These are phyloP conservation scores for Iris macrosiphon DNA, from an alignment of 106 monocot genomes.

Conservation along the genomic window DNA sequence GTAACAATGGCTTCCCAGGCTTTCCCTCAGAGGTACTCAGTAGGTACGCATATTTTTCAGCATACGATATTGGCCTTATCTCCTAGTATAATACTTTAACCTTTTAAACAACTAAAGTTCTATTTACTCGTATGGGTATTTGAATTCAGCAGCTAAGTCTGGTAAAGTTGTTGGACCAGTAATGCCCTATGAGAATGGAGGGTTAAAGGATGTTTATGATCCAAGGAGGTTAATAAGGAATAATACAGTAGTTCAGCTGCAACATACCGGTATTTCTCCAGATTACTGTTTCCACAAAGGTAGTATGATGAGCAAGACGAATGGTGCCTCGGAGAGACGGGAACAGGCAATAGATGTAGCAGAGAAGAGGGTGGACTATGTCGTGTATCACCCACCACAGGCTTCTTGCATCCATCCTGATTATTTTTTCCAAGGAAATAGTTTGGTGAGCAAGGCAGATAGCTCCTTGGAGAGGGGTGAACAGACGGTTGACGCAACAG, in stretches of 20 bases:
- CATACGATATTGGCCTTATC: too few species aligned
- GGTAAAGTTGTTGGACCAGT: constrained; percentile 73
- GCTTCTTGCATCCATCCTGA: too few species aligned
- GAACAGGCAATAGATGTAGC: not conserved
- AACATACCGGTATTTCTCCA: constrained; percentile 18
- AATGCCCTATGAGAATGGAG: constrained; percentile 49
- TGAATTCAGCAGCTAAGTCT: constrained; percentile 63
- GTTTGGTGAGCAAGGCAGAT: constrained; percentile 18
- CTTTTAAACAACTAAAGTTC: too few species aligned
- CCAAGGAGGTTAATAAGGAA: constrained; percentile 59
- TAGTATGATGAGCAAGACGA: constrained; percentile 16
- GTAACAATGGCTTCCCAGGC: constrained; percentile 17
- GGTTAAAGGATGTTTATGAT: constrained; percentile 42
- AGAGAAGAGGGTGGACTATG: constrained; percentile 6
- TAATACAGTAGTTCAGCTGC: constrained; percentile 14
- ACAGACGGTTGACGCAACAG: not conserved
- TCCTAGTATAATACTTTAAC: too few species aligned
- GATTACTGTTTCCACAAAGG: constrained; percentile 29
- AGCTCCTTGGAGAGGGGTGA: not conserved
- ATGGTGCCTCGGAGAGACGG: not conserved
- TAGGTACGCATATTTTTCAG: constrained; percentile 8
- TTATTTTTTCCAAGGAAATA: constrained; percentile 21
- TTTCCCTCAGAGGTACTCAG: constrained; percentile 24
- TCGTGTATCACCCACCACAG: too few species aligned
- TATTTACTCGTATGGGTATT: too few species aligned